Evolutionary conservation across 208 protist species (phyloP).

Genomic region (Leptomonas seymouri): DNA sequence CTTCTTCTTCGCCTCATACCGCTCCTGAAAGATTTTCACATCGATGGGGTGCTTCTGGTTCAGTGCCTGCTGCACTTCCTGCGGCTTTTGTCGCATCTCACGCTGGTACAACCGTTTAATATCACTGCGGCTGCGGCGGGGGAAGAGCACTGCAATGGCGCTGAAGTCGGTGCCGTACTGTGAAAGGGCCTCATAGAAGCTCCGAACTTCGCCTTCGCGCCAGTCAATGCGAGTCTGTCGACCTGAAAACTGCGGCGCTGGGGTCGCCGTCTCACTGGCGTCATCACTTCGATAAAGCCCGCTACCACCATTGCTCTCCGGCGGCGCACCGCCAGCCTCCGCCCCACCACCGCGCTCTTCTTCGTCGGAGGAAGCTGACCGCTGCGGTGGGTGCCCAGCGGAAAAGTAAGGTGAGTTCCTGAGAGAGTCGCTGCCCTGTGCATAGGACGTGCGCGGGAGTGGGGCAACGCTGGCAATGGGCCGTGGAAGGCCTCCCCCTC

Average conservation of each 20-base stretch:
- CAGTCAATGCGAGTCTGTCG: conserved; percentile 55
- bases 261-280: neutral
- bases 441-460: conserved; percentile 14
- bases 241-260: neutral
- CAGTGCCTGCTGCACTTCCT: conserved; percentile 62
- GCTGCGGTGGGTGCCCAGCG: neutral
- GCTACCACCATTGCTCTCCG: neutral
- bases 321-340: neutral
- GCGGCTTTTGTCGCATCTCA: conserved; percentile 64
- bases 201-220: conserved; percentile 72
- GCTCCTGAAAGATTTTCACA: conserved; percentile 60
- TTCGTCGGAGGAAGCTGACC: conserved; percentile 3
- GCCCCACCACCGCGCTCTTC: conserved; percentile 14
- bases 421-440: neutral
- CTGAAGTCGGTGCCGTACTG: conserved; percentile 92
- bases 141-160: conserved; percentile 81
- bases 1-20: conserved; percentile 45
- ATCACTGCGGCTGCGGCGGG: conserved; percentile 58
- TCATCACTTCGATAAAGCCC: neutral
- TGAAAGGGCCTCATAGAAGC: conserved; percentile 84
- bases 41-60: conserved; percentile 59
- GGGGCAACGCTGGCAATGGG: conserved; percentile 3
- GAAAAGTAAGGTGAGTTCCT: conserved; percentile 17
- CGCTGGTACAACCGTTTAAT: conserved; percentile 86
- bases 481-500: neutral